Evolutionary conservation across 2,329 filamentous ascomycete genomes (phyloP), one percentile per base, ranked within the genome.

Genomic region (Camptophora hylomeconis): DNA sequence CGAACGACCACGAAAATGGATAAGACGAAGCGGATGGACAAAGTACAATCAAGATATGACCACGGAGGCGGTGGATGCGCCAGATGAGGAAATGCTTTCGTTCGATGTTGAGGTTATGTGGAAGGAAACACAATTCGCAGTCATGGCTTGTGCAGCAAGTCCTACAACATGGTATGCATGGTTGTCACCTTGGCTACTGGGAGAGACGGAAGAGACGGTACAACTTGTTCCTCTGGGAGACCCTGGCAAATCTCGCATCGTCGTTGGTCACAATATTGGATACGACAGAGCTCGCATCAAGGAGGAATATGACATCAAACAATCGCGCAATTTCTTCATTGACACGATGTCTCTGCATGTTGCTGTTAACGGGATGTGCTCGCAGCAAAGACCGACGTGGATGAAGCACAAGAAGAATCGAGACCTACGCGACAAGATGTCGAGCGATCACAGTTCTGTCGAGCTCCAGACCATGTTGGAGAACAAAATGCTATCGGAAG

Each of bases 261-360:
- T 98, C 23, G 72, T 98, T 13, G 89, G 89, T 2, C 89, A 98
- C 56, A 98, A 98, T 42, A 74, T 98, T 34, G 89, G 89, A 12
- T 98, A 92, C 51, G 89, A 98, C 50, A 70, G 89, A 14, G 87
- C 87, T 10, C 70, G 92, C 19, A 72, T 94, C 31, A 56, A 75
- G 12, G 89, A 98, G 50, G 89, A 98, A 51, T 98, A 98, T 51
- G 69, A 76, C 45, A 55, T 95, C 21, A 63, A 72, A 31, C 87
- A 94, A 52, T 78, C 82, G 1, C 72, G 74, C 20, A 95, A 84
- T 43, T 78, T 72, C 23, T 98, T 93, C 50, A 57, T 98, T 28
- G 89, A 98, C 51, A 98, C 89, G 17, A 98, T 98, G 89, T 95
- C 87, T 2, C 61, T 98, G 12, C 89, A 98, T 51, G 87, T 93